Evolutionary conservation across 2,329 filamentous ascomycete genomes (phyloP).

Genomic region (Colletotrichum sp.): DNA sequence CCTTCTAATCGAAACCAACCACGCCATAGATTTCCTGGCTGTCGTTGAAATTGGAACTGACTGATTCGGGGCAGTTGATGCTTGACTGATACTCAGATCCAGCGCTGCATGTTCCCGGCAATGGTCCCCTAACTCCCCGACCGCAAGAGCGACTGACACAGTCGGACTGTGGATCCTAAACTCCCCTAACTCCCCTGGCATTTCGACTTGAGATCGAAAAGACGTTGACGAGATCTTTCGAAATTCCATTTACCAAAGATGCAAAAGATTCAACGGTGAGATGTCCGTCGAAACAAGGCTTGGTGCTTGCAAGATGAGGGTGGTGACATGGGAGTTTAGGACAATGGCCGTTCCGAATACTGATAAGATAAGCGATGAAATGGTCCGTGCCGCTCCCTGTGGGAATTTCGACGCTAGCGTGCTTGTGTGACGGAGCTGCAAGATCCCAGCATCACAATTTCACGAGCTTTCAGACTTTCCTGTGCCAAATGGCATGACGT

Average conservation of each 20-base stretch:
- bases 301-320: background rate
- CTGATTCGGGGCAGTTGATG: background rate
- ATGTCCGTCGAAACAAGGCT: background rate
- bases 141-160: background rate
- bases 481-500: constrained; percentile 3
- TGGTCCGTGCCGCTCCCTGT: background rate
- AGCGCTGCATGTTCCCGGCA: background rate
- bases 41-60: background rate
- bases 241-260: background rate
- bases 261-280: background rate
- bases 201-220: background rate
- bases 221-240: background rate
- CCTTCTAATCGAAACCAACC: background rate
- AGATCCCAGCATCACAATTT: constrained; percentile 11
- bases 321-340: background rate
- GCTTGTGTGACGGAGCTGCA: background rate
- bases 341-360: background rate
- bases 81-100: background rate
- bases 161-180: background rate
- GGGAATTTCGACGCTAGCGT: background rate
- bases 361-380: background rate
- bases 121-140: background rate
- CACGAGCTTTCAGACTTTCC: background rate
- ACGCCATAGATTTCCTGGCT: background rate
- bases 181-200: background rate